Evolutionary conservation across 78 protist genomes (phyloP), one percentile per base, ranked within the genome.

Genomic region (Neovahlkampfia damariscottae): DNA sequence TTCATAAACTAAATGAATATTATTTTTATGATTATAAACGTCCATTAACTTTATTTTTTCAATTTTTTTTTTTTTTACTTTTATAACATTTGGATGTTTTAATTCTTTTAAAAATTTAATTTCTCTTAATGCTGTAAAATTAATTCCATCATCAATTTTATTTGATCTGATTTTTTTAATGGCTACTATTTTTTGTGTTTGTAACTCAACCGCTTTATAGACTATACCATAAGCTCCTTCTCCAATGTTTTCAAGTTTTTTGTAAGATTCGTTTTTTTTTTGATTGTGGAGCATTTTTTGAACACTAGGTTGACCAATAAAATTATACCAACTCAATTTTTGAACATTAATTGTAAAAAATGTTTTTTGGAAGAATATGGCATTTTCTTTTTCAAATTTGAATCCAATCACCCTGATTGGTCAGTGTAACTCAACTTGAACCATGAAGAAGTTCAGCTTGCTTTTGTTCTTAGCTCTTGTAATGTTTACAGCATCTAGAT

Each of bases 141-240:
- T 38, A 1, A 86, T 78, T 73, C 93, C 90, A 41, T 76, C 79
- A 40, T 69, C 74, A 4, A 62, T 6, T 1, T 31, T 37, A 0
- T 38, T 7, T 9, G 70, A 34, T 69, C 77, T 86, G 58, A 86
- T 89, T 70, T 83, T 83, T 35, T 89, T 89, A 5, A 89, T 66
- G 2, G 93, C 93, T 9, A 86, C 90, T 3, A 0, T n/a, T 30
- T 75, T 50, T 5, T 81, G 83, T 28, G 82, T 86, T 41, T 27
- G 7, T 38, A 68, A 79, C 0, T 73, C 78, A 1, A 10, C 6
- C 8, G 82, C 90, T 41, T 28, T 41, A 40, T 41, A 74, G 28
- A 89, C 93, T 62, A 80, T 50, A 68, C 93, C 93, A 77, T 58
- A 89, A 5, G 90, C 72, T 58, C 93, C 93, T 8, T 85, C 90